A percentile compares a stretch with the other conserved stretches of the same genome.
Conservation (phyloP, 768 basidiomycete genomes). For the Guyanaporus albipodus region DNA sequence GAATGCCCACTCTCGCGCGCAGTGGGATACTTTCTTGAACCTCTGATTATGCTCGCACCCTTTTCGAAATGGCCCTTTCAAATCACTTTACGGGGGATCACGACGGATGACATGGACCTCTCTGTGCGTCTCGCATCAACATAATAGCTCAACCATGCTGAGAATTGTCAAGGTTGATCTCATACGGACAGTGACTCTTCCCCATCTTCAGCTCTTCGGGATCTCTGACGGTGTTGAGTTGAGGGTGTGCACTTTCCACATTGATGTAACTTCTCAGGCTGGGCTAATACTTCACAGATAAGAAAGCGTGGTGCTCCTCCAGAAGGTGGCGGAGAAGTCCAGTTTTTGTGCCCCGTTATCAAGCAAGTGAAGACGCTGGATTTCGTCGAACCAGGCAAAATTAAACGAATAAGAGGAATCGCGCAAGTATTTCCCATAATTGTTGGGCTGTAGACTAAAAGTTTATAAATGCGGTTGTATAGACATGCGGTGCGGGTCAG, state of each 20-base stretch:
- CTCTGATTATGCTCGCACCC: constrained; percentile 83
- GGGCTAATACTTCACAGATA: constrained; percentile 49
- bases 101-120: constrained; percentile 88
- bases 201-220: constrained; percentile 87
- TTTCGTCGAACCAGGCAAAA: constrained; percentile 86
- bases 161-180: constrained; percentile 65
- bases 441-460: no score
- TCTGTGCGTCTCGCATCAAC: constrained; percentile 52
- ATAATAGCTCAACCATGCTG: neutral
- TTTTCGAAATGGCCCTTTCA: constrained; percentile 87
- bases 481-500: constrained; percentile 96
- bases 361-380: constrained; percentile 90
- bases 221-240: constrained; percentile 89
- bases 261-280: neutral
- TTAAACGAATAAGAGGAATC: constrained; percentile 92
- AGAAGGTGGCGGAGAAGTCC: constrained; percentile 87
- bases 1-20: constrained; percentile 87
- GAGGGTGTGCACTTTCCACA: constrained; percentile 45
- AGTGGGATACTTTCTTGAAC: constrained; percentile 93
- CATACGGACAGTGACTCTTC: constrained; percentile 84
- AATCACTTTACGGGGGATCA: constrained; percentile 82
- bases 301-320: constrained; percentile 93
- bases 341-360: constrained; percentile 89
- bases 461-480: neutral
- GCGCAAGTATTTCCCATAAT: constrained; percentile 57